These are phyloP conservation scores for Candida patagonica DNA, from an alignment of 805 yeast genomes.

Conservation along the genomic window DNA sequence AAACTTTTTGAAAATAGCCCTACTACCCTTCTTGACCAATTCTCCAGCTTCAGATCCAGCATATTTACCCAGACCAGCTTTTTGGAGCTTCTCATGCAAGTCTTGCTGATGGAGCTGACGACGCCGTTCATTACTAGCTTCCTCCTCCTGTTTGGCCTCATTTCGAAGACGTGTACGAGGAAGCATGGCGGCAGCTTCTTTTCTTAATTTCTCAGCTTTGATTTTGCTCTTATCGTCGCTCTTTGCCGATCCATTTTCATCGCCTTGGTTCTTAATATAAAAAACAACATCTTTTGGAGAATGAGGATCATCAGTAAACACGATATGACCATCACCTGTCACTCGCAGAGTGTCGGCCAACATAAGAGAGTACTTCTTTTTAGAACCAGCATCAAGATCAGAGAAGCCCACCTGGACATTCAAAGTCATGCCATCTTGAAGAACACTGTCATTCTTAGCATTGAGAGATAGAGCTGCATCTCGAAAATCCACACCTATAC, in stretches of 20 bases:
- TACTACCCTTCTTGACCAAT: slow-evolving; percentile 25
- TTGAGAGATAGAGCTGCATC: slow-evolving; percentile 69
- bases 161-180: slow-evolving; percentile 36
- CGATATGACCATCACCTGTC: slow-evolving; percentile 48
- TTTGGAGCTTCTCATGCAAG: slow-evolving; percentile 75
- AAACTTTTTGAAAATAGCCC: slow-evolving; percentile 77
- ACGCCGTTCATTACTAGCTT: slow-evolving; percentile 59
- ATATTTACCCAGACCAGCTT: slow-evolving; percentile 76
- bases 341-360: slow-evolving; percentile 76
- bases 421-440: slow-evolving; percentile 66
- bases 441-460: slow-evolving; percentile 56
- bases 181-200: slow-evolving; percentile 34
- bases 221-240: slow-evolving; percentile 22
- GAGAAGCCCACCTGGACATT: slow-evolving; percentile 72
- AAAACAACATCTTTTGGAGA: slow-evolving; percentile 68
- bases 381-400: slow-evolving; percentile 42
- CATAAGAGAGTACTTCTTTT: slow-evolving; percentile 58
- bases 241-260: background rate
- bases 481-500: slow-evolving; percentile 82
- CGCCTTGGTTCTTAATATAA: slow-evolving; percentile 28
- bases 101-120: slow-evolving; percentile 76
- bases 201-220: slow-evolving; percentile 58
- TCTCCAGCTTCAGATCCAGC: slow-evolving; percentile 41
- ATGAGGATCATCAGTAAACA: slow-evolving; percentile 69
- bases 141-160: slow-evolving; percentile 42